Conservation (phyloP, 768 basidiomycete genomes). For the Macrocybe gigantea region DNA sequence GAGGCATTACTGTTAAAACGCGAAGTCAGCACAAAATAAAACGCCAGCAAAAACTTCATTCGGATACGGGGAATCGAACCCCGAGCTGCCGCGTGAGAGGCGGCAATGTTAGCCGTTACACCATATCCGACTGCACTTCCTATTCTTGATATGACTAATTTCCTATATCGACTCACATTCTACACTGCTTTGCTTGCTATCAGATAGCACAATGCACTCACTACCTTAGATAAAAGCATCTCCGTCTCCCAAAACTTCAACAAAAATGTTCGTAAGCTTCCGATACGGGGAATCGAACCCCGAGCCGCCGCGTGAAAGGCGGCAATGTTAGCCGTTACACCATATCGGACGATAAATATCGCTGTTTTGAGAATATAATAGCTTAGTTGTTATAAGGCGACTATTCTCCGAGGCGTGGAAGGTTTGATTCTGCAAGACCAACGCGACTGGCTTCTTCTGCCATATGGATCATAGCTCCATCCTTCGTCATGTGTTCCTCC, state of each 20-base stretch:
- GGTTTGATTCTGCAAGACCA: not conserved
- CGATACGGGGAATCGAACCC: slow-evolving; percentile 53
- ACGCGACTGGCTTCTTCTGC: not conserved
- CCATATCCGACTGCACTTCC: too few relatives aligned
- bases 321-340: slow-evolving; percentile 59
- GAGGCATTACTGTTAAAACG: too few relatives aligned
- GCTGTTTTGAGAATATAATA: not conserved
- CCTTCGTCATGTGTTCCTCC: not conserved
- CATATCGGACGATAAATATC: slow-evolving; percentile 25
- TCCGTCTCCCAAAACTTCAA: not conserved
- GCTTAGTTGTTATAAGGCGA: not conserved
- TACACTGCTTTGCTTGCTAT: too few relatives aligned
- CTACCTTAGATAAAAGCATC: too few relatives aligned
- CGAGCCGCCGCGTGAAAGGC: slow-evolving; percentile 49
- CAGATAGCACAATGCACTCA: too few relatives aligned
- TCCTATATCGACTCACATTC: too few relatives aligned
- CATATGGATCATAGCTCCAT: not conserved
- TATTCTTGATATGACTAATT: too few relatives aligned
- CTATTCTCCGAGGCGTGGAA: not conserved
- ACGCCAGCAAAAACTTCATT: not conserved
- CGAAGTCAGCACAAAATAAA: too few relatives aligned
- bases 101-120: slow-evolving; percentile 54
- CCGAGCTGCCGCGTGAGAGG: slow-evolving; percentile 49
- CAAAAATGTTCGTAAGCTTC: not conserved
- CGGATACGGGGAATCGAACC: slow-evolving; percentile 52